Evolutionary conservation across 768 basidiomycete genomes (phyloP).

Genomic region (Asterophora parasitica): DNA sequence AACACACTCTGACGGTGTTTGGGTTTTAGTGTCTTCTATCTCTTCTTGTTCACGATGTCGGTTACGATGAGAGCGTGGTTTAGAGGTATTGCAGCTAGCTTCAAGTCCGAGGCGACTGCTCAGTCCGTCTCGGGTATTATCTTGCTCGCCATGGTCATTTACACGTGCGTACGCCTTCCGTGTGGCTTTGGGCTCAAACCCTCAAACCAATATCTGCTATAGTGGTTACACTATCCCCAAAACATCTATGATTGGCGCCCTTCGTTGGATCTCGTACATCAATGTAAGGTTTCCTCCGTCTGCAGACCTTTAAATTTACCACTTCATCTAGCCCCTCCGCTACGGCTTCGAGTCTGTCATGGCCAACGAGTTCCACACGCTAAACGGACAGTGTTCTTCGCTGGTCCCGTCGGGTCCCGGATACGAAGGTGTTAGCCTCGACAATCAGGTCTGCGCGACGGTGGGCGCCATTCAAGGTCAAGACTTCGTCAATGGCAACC

Average conservation of each 20-base stretch:
- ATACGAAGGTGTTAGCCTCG: constrained; percentile 49
- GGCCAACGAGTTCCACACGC: constrained; percentile 75
- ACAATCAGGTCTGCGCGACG: constrained; percentile 74
- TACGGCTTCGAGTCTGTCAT: constrained; percentile 76
- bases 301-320: not conserved
- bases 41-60: constrained; percentile 54
- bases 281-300: constrained; percentile 35
- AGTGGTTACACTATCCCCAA: constrained; percentile 56
- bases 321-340: constrained; percentile 47
- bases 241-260: constrained; percentile 60
- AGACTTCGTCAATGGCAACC: constrained; percentile 51
- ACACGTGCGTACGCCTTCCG: constrained; percentile 36
- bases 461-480: constrained; percentile 62
- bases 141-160: constrained; percentile 50
- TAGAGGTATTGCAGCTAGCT: constrained; percentile 58
- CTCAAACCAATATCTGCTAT: not conserved
- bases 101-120: constrained; percentile 55
- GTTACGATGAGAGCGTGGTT: constrained; percentile 75
- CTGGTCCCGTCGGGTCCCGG: constrained; percentile 60
- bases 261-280: constrained; percentile 63
- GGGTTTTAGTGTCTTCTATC: constrained; percentile 44
- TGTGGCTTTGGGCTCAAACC: too few species aligned
- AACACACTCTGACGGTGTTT: not conserved
- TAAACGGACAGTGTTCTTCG: constrained; percentile 55
- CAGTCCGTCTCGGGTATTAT: constrained; percentile 45